Evolutionary conservation across 2,329 filamentous ascomycete species (phyloP).

Genomic region (Sarocladium strictum): DNA sequence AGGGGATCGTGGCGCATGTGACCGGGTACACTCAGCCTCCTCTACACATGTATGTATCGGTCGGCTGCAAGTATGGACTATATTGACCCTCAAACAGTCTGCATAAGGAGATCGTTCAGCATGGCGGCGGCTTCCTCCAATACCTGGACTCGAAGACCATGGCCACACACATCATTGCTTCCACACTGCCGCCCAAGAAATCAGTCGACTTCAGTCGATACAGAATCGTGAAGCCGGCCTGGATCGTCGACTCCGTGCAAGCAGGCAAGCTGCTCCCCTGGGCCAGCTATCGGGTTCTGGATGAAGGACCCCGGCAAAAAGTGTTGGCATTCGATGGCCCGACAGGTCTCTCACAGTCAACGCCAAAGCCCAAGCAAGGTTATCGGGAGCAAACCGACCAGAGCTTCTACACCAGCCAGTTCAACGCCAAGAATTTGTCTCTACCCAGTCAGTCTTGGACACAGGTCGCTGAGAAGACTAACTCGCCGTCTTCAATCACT

Average conservation of each 20-base stretch:
- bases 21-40: conserved; percentile 96
- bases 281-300: conserved; percentile 76
- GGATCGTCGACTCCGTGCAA: conserved; percentile 84
- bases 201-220: conserved; percentile 81
- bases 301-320: conserved; percentile 78
- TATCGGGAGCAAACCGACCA: conserved; percentile 77
- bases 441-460: conserved; percentile 22
- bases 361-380: conserved; percentile 47
- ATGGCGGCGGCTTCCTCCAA: conserved; percentile 93
- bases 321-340: conserved; percentile 59
- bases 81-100: conserved; percentile 47
- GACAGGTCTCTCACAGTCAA: conserved; percentile 60
- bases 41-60: conserved; percentile 58
- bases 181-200: conserved; percentile 86
- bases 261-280: conserved; percentile 80
- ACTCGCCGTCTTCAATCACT: not conserved
- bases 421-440: conserved; percentile 43
- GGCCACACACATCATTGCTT: conserved; percentile 93
- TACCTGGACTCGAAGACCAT: conserved; percentile 93
- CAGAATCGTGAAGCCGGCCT: conserved; percentile 88
- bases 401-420: conserved; percentile 76
- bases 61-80: not conserved
- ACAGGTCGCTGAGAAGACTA: conserved; percentile 21
- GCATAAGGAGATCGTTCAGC: conserved; percentile 77
- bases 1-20: conserved; percentile 82